These are phyloP conservation scores for Plicaturopsis crispa DNA, from an alignment of 768 basidiomycete genomes.

Conservation along the genomic window DNA sequence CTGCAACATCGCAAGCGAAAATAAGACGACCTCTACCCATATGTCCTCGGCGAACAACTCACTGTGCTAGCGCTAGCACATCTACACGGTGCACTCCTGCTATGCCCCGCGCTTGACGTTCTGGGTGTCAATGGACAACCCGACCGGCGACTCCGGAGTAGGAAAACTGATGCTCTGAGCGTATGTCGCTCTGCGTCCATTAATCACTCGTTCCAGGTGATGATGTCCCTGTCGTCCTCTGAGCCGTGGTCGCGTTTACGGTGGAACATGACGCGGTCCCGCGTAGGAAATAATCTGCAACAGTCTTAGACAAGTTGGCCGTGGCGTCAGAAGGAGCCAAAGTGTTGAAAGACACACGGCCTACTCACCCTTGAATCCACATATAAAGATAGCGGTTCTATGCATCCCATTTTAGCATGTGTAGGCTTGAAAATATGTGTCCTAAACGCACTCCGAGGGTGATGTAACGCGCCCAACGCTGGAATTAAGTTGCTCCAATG, in stretches of 20 bases:
- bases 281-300: conserved; percentile 63
- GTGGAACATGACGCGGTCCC: conserved; percentile 62
- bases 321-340: background rate
- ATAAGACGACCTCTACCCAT: too few relatives aligned
- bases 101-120: too few relatives aligned
- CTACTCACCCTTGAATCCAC: conserved; percentile 47
- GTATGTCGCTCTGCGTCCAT: too few relatives aligned
- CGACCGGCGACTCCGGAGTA: too few relatives aligned
- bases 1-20: too few relatives aligned
- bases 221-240: conserved; percentile 44
- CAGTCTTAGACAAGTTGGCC: conserved; percentile 36
- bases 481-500: conserved; percentile 42
- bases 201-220: conserved; percentile 67
- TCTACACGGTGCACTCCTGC: too few relatives aligned
- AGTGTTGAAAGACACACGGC: background rate
- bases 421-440: background rate
- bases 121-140: too few relatives aligned
- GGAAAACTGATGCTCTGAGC: too few relatives aligned
- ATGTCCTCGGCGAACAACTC: too few relatives aligned
- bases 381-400: conserved; percentile 81
- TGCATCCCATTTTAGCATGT: conserved; percentile 1
- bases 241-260: conserved; percentile 63
- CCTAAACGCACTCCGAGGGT: conserved; percentile 49
- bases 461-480: conserved; percentile 52
- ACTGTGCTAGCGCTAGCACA: too few relatives aligned